Percentiles rank a stretch among this genome's conserved stretches.
Conservation (phyloP, 2,329 filamentous ascomycete genomes). For the Aspergillus quadricinctus region DNA sequence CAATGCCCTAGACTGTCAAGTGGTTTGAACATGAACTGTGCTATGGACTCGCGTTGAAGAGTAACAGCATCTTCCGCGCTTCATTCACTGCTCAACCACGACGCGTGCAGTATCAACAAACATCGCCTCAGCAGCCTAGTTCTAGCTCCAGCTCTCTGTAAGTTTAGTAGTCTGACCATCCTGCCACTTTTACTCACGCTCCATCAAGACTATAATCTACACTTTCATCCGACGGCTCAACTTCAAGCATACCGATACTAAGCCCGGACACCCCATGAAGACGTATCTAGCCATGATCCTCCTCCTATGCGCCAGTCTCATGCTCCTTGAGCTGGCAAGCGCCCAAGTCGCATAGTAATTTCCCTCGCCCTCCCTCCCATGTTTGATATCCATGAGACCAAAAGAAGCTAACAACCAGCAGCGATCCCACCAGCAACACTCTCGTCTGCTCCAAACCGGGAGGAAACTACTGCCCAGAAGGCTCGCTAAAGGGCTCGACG, state of each 20-base stretch:
- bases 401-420: constrained; percentile 2
- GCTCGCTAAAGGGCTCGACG: constrained; percentile 12
- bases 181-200: too few species aligned
- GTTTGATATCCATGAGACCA: not conserved
- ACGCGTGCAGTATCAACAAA: not conserved
- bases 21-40: not conserved
- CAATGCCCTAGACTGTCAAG: not conserved
- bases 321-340: not conserved
- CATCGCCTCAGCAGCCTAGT: not conserved
- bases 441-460: constrained; percentile 16
- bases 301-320: not conserved
- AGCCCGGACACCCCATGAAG: not conserved
- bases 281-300: not conserved
- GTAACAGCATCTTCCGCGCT: not conserved
- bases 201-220: not conserved
- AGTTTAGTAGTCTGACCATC: not conserved
- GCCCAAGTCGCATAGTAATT: not conserved
- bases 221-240: not conserved
- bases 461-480: constrained; percentile 14
- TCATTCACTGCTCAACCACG: not conserved
- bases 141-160: not conserved
- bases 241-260: not conserved
- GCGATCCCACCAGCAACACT: constrained; percentile 12
- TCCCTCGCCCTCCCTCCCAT: not conserved
- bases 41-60: not conserved